Conservation (phyloP, 345 rosid genomes). For the Jatropha curcas region DNA sequence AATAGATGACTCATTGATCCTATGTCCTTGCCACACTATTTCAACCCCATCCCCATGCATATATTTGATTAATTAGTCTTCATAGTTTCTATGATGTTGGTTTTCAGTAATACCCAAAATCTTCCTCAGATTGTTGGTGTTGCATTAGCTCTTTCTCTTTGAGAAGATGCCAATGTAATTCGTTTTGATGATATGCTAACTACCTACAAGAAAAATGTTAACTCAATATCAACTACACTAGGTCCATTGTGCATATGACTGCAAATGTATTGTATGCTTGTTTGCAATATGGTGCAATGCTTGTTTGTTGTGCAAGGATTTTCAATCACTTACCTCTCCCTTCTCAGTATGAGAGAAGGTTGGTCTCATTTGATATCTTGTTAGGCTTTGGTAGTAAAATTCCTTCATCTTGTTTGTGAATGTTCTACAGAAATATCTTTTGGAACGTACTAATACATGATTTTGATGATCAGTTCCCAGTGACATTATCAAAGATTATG, state of each 20-base stretch:
- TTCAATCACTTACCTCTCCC: background rate
- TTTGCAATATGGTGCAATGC: background rate
- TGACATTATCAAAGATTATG: conserved; percentile 43
- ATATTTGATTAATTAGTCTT: too few species aligned
- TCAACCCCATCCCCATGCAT: background rate
- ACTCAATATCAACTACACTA: background rate
- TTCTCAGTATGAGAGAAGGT: too few species aligned
- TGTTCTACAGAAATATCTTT: background rate
- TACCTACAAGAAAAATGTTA: too few species aligned
- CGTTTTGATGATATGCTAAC: background rate
- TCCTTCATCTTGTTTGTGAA: background rate
- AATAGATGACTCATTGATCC: background rate
- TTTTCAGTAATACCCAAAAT: too few species aligned
- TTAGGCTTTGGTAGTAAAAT: background rate
- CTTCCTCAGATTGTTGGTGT: too few species aligned
- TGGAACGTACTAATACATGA: background rate
- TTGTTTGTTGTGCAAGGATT: background rate
- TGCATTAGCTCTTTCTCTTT: too few species aligned
- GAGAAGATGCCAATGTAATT: too few species aligned
- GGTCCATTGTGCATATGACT: background rate
- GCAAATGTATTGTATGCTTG: background rate
- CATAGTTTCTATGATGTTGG: too few species aligned
- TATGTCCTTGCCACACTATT: background rate
- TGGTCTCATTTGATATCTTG: background rate
- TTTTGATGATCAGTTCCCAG: conserved; percentile 42